A percentile compares a stretch with the other conserved stretches of the same genome.
phyloP scores from a whole-genome alignment of 1,139 yeast genomes.

The Yamadazyma dushanensis region DNA sequence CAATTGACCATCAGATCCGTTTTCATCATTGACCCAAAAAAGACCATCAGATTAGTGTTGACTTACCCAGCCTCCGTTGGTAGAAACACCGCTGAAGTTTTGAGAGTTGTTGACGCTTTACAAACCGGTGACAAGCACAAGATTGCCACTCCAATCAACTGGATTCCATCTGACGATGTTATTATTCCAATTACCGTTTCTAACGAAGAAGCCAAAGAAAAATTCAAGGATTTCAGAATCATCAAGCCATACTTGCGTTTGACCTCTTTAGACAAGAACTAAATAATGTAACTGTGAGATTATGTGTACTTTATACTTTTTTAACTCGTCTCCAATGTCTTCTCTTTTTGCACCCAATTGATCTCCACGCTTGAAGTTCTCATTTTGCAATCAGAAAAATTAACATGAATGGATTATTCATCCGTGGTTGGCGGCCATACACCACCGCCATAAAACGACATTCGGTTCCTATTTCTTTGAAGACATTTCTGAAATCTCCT shows the following conservation, averaged over 20 bases:
- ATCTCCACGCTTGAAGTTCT: too few relatives aligned
- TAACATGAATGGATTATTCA: too few relatives aligned
- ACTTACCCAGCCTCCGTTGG: slow-evolving; percentile 92
- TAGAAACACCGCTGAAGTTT: slow-evolving; percentile 84
- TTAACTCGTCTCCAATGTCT: background rate
- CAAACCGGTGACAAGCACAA: slow-evolving; percentile 80
- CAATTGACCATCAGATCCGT: slow-evolving; percentile 79
- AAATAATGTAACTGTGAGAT: background rate
- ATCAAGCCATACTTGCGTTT: slow-evolving; percentile 72
- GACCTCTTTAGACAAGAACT: slow-evolving; percentile 31
- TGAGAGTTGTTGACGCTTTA: slow-evolving; percentile 83
- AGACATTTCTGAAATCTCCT: too few relatives aligned
- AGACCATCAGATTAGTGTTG: slow-evolving; percentile 79
- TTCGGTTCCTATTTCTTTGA: too few relatives aligned
- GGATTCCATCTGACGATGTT: slow-evolving; percentile 79
- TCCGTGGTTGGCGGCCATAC: too few relatives aligned
- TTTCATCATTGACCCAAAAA: slow-evolving; percentile 81
- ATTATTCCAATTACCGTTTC: slow-evolving; percentile 84
- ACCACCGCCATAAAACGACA: too few relatives aligned
- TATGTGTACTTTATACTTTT: background rate
- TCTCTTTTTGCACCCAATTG: background rate
- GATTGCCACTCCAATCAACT: slow-evolving; percentile 79
- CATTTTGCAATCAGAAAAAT: too few relatives aligned
- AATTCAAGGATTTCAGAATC: slow-evolving; percentile 74
- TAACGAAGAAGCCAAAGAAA: slow-evolving; percentile 72